These are phyloP conservation scores for Phytophthora pistaciae DNA, from an alignment of 352 stramenopile genomes.

Conservation along the genomic window DNA sequence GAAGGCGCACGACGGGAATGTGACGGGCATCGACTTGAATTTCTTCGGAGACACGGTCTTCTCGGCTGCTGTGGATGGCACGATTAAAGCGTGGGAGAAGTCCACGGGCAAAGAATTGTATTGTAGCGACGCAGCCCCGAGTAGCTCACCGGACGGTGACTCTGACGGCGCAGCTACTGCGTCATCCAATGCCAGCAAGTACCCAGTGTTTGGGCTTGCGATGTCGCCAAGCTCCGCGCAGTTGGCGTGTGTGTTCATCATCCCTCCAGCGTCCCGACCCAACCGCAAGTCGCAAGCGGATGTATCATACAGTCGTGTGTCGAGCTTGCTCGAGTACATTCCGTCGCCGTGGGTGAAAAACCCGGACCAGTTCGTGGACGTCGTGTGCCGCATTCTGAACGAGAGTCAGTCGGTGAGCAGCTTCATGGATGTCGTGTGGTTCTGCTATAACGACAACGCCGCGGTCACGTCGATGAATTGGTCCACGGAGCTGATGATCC, in stretches of 20 bases:
- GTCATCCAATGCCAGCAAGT: slow-evolving; percentile 42
- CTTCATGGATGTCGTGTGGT: slow-evolving; percentile 81
- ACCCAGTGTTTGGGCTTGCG: slow-evolving; percentile 76
- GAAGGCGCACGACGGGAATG: slow-evolving; percentile 77
- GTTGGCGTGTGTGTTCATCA: slow-evolving; percentile 72
- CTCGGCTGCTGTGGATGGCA: slow-evolving; percentile 68
- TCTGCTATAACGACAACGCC: slow-evolving; percentile 81
- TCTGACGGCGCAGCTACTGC: slow-evolving; percentile 5
- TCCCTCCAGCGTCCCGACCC: slow-evolving; percentile 78
- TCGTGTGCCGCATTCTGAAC: slow-evolving; percentile 63
- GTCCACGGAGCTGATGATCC: slow-evolving; percentile 59
- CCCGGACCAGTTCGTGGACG: slow-evolving; percentile 48
- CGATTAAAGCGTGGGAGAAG: slow-evolving; percentile 73
- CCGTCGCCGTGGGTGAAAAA: slow-evolving; percentile 61
- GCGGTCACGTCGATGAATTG: slow-evolving; percentile 61
- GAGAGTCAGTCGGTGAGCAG: slow-evolving; percentile 64
- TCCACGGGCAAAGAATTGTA: slow-evolving; percentile 37
- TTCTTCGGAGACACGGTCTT: slow-evolving; percentile 77
- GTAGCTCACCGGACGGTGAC: slow-evolving; percentile 6
- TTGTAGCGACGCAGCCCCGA: slow-evolving; percentile 22
- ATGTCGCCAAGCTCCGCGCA: slow-evolving; percentile 80
- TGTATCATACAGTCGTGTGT: slow-evolving; percentile 86
- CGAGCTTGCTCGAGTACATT: slow-evolving; percentile 76
- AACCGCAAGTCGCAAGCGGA: slow-evolving; percentile 87
- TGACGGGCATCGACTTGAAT: slow-evolving; percentile 66